These are phyloP conservation scores for Talaromyces thailandensis DNA, from an alignment of 495 filamentous ascomycete genomes.

Conservation along the genomic window DNA sequence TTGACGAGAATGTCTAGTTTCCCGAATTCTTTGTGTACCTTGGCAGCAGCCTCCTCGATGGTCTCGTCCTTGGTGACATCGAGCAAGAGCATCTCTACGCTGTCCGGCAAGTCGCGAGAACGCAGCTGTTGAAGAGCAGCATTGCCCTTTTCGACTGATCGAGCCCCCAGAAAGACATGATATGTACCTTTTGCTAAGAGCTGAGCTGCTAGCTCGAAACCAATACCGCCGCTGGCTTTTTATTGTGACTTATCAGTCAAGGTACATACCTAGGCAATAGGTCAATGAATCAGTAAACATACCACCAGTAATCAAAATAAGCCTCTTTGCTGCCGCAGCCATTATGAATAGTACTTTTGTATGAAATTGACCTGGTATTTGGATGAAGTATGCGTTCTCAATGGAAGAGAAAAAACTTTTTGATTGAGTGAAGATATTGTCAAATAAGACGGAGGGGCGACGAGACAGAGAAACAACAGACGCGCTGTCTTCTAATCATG, in stretches of 20 bases:
- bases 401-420: not conserved
- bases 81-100: conserved; percentile 16
- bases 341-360: not conserved
- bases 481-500: not conserved
- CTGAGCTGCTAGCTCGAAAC: conserved; percentile 17
- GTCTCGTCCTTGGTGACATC: conserved; percentile 19
- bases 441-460: not conserved
- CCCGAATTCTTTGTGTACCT: conserved; percentile 23
- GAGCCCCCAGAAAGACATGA: conserved; percentile 20
- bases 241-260: conserved; percentile 4
- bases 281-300: not conserved
- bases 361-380: not conserved
- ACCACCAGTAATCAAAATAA: conserved; percentile 6
- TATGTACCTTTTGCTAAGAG: conserved; percentile 19
- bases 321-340: conserved; percentile 1
- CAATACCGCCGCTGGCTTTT: conserved; percentile 23
- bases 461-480: not conserved
- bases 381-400: not conserved
- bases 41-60: conserved; percentile 18
- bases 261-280: not conserved
- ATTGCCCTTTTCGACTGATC: conserved; percentile 15
- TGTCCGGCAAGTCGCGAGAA: conserved; percentile 10
- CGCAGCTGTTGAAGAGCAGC: conserved; percentile 14
- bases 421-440: not conserved
- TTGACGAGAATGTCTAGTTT: conserved; percentile 43